phyloP scores from a whole-genome alignment of 176 grass and related monocot genomes.

The Lolium perenne region DNA sequence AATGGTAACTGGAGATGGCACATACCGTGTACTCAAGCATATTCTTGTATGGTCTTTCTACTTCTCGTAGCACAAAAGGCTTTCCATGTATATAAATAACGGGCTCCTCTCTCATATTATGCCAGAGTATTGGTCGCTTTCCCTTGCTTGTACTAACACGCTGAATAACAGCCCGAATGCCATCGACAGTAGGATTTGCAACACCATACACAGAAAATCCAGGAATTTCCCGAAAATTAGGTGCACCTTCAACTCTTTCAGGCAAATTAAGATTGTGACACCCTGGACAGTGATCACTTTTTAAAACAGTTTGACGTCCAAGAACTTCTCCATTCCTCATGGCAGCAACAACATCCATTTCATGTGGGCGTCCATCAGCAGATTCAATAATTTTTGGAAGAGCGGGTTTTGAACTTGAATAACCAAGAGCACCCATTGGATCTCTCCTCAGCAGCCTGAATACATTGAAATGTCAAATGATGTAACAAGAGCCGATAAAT shows the following conservation, averaged over 20 bases:
- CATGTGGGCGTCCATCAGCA: conserved; percentile 64
- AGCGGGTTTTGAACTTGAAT: conserved; percentile 80
- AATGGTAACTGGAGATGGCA: conserved; percentile 36
- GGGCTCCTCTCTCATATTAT: conserved; percentile 99
- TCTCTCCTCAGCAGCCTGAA: conserved; percentile 87
- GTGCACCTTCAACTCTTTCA: conserved; percentile 94
- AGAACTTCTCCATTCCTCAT: conserved; percentile 97
- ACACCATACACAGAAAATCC: conserved; percentile 97
- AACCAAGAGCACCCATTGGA: conserved; percentile 98
- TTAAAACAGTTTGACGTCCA: conserved; percentile 92
- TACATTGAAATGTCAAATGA: conserved; percentile 41
- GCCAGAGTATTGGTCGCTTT: conserved; percentile 85
- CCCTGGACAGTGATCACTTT: conserved; percentile 96
- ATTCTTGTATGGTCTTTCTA: conserved; percentile 97
- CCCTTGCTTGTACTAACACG: conserved; percentile 82
- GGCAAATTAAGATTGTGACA: conserved; percentile 88
- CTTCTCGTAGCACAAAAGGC: conserved; percentile 97
- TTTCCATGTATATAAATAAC: conserved; percentile 99
- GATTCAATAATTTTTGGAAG: conserved; percentile 68
- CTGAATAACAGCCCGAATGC: conserved; percentile 85
- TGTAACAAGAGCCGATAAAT: conserved; percentile 29
- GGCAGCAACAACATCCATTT: conserved; percentile 85
- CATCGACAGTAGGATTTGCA: conserved; percentile 94
- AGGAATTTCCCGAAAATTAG: conserved; percentile 94
- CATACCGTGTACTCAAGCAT: conserved; percentile 96